These are phyloP conservation scores for Lactifluus hygrophoroides DNA, from an alignment of 768 basidiomycete genomes.

Conservation along the genomic window DNA sequence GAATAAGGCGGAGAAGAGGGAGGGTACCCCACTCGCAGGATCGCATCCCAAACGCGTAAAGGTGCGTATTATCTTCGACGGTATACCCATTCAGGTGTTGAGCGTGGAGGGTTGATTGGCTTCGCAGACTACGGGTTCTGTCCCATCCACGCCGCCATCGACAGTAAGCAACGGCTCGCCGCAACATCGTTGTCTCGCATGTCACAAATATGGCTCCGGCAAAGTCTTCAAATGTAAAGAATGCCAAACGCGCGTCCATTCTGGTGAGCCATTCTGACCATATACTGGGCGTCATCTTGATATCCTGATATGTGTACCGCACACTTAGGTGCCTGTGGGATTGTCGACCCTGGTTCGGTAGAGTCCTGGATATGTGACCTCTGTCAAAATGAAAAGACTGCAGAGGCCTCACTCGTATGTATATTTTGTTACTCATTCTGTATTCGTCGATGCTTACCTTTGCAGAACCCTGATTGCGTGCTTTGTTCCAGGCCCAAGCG, in stretches of 20 bases:
- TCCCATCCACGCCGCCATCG: slow-evolving; percentile 60
- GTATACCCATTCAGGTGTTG: neutral
- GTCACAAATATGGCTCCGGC: slow-evolving; percentile 67
- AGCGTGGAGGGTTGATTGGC: neutral
- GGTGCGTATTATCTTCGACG: slow-evolving; percentile 26
- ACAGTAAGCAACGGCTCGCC: slow-evolving; percentile 30
- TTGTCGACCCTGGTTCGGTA: slow-evolving; percentile 50
- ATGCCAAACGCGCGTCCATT: slow-evolving; percentile 73
- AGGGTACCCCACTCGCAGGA: slow-evolving; percentile 50
- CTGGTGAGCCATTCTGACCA: slow-evolving; percentile 41
- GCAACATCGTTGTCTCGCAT: slow-evolving; percentile 67
- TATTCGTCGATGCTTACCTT: slow-evolving; percentile 1
- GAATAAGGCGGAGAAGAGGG: slow-evolving; percentile 51
- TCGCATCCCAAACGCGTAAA: slow-evolving; percentile 57
- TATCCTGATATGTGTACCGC: neutral
- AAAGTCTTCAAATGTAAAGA: slow-evolving; percentile 76
- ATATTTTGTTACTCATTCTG: neutral
- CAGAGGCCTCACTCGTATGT: slow-evolving; percentile 76
- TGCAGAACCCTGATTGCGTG: slow-evolving; percentile 73
- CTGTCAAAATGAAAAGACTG: slow-evolving; percentile 73
- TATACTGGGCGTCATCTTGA: neutral
- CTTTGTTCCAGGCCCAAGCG: slow-evolving; percentile 62
- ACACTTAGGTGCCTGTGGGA: slow-evolving; percentile 52
- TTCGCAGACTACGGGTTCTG: slow-evolving; percentile 35
- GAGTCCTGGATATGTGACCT: slow-evolving; percentile 84